A percentile compares a stretch with the other conserved stretches of the same genome.
These are phyloP conservation scores for Ilex asprella DNA, from an alignment of 257 asterid genomes.

Conservation along the genomic window DNA sequence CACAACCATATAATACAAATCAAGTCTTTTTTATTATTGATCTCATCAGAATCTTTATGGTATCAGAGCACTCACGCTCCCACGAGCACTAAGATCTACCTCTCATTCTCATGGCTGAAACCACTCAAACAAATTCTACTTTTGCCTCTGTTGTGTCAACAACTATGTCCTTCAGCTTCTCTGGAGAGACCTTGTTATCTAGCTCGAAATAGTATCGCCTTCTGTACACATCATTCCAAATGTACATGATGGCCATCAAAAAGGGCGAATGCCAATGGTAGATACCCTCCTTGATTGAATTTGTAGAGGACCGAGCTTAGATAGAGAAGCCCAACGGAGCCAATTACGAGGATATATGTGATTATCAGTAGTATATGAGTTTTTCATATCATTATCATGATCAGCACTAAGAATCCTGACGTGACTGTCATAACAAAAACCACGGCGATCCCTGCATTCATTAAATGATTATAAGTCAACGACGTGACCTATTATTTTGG, in stretches of 20 bases:
- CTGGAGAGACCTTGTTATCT: conserved; percentile 39
- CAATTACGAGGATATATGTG: conserved; percentile 22
- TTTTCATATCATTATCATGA: conserved; percentile 65
- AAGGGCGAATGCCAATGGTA: conserved; percentile 44
- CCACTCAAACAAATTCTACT: no score
- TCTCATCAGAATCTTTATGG: no score
- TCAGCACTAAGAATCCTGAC: conserved; percentile 33
- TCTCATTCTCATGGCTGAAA: no score
- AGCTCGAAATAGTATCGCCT: conserved; percentile 44
- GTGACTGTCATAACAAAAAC: conserved; percentile 53
- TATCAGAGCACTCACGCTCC: no score
- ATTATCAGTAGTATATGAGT: conserved; percentile 33
- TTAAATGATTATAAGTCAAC: not conserved
- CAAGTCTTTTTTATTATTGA: no score
- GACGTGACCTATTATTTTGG: not conserved
- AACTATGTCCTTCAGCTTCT: conserved; percentile 20
- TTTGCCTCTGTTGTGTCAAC: not conserved
- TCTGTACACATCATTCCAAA: conserved; percentile 44
- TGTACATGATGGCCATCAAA: conserved; percentile 38
- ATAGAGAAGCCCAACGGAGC: conserved; percentile 32
- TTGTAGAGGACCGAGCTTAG: conserved; percentile 50
- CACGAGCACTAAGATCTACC: no score
- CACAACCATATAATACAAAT: no score
- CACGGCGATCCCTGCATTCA: conserved; percentile 46
- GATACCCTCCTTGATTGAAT: conserved; percentile 45